These are phyloP conservation scores for Penicillium corylophilum DNA, from an alignment of 2,329 filamentous ascomycete genomes.

Conservation along the genomic window DNA sequence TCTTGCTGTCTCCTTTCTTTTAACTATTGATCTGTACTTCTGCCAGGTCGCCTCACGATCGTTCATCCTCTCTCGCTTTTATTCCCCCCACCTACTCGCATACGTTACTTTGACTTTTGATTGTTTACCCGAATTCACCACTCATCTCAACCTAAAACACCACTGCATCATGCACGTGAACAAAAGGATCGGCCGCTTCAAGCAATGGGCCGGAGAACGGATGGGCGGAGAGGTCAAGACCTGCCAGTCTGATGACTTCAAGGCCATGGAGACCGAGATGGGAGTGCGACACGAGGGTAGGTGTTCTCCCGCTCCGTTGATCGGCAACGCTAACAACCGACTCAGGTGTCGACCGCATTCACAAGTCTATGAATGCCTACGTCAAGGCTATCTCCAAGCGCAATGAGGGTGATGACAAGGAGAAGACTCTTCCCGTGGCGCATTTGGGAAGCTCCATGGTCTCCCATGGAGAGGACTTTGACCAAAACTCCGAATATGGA, in stretches of 20 bases:
- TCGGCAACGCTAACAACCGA: not conserved
- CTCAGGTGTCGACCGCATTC: constrained; percentile 83
- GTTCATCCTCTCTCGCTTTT: constrained; percentile 1
- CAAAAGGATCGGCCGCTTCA: constrained; percentile 93
- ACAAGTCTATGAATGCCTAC: constrained; percentile 80
- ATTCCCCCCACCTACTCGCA: constrained; percentile 3
- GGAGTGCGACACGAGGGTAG: constrained; percentile 80
- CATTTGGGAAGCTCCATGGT: constrained; percentile 85
- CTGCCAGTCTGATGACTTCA: constrained; percentile 85
- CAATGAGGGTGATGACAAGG: constrained; percentile 80
- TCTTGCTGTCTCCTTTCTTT: not conserved
- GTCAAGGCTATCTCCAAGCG: constrained; percentile 84
- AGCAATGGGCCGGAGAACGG: constrained; percentile 96
- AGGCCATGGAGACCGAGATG: constrained; percentile 87
- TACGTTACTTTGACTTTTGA: not conserved
- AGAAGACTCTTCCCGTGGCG: constrained; percentile 77
- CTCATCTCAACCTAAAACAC: not conserved
- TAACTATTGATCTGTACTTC: not conserved
- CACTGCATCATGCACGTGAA: constrained; percentile 58
- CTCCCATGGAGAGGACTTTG: constrained; percentile 87
- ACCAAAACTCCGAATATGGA: constrained; percentile 85
- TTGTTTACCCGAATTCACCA: not conserved
- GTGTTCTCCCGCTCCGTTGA: not conserved
- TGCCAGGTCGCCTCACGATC: constrained; percentile 4
- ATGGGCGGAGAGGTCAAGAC: constrained; percentile 93